Conservation (phyloP, 2,329 filamentous ascomycete genomes). For the Escovopsis sp. region DNA sequence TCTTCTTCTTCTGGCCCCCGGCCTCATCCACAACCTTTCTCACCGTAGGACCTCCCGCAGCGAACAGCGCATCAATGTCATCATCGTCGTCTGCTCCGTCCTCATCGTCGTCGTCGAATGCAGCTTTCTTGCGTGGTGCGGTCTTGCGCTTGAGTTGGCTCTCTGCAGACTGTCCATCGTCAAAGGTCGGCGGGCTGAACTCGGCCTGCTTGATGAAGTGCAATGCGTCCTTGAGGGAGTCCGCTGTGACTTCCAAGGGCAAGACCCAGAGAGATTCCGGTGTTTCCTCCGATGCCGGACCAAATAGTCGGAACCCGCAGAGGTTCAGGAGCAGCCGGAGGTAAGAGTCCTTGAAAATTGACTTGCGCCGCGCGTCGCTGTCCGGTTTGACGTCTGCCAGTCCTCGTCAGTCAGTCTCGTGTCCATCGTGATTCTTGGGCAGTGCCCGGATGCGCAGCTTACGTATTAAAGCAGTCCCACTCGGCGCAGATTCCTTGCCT, state of each 20-base stretch:
- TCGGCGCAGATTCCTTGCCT: no score
- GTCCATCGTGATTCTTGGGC: no score
- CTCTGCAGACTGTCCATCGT: constrained; percentile 58
- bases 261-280: constrained; percentile 66
- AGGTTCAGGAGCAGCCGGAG: constrained; percentile 72
- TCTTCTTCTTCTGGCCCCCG: constrained; percentile 20
- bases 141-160: constrained; percentile 65
- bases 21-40: constrained; percentile 40
- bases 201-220: constrained; percentile 63
- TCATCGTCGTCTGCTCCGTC: constrained; percentile 25
- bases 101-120: constrained; percentile 51
- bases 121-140: constrained; percentile 36
- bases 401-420: constrained; percentile 13
- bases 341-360: constrained; percentile 81
- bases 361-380: constrained; percentile 48
- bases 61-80: constrained; percentile 44
- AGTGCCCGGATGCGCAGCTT: no score
- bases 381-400: constrained; percentile 43
- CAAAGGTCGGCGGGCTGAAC: constrained; percentile 61
- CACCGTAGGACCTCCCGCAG: constrained; percentile 47
- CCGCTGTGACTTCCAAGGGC: constrained; percentile 47
- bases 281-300: constrained; percentile 47
- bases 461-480: no score
- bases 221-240: constrained; percentile 51
- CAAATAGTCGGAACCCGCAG: constrained; percentile 49